Conservation (phyloP, 208 protist genomes). For the Leishmania arabica region DNA sequence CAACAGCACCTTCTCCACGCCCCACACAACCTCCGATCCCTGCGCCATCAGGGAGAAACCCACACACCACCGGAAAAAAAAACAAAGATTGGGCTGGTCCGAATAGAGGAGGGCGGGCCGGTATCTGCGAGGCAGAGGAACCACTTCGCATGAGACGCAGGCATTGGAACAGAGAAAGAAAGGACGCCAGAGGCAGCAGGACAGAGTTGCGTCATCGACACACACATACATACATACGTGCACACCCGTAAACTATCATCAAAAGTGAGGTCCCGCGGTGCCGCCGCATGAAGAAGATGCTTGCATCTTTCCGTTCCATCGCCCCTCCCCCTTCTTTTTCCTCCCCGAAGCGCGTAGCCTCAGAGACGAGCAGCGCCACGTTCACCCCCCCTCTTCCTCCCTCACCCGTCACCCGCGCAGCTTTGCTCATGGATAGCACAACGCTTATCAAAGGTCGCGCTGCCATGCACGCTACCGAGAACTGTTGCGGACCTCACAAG, state of each 20-base stretch:
- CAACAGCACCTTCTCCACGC: no score
- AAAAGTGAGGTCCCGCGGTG: background rate
- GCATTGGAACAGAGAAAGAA: background rate
- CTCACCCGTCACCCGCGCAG: background rate
- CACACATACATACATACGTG: background rate
- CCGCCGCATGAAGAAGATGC: background rate
- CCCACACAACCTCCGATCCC: no score
- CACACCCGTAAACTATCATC: background rate
- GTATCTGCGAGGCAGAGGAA: background rate
- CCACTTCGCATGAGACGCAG: background rate
- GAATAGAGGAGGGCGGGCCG: background rate
- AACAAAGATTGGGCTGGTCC: background rate
- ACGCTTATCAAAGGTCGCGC: background rate
- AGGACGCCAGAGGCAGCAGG: background rate
- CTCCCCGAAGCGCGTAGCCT: background rate
- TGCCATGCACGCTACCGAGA: background rate
- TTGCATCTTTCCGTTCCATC: background rate
- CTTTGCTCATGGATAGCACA: background rate
- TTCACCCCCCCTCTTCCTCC: background rate
- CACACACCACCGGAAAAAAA: background rate
- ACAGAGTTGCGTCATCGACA: background rate
- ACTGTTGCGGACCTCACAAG: background rate
- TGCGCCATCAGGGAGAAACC: background rate
- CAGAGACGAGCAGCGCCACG: background rate
- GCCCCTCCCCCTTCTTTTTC: background rate